phyloP scores from a whole-genome alignment of 805 yeast genomes.

The Kodamaea kaohsiungensis region DNA sequence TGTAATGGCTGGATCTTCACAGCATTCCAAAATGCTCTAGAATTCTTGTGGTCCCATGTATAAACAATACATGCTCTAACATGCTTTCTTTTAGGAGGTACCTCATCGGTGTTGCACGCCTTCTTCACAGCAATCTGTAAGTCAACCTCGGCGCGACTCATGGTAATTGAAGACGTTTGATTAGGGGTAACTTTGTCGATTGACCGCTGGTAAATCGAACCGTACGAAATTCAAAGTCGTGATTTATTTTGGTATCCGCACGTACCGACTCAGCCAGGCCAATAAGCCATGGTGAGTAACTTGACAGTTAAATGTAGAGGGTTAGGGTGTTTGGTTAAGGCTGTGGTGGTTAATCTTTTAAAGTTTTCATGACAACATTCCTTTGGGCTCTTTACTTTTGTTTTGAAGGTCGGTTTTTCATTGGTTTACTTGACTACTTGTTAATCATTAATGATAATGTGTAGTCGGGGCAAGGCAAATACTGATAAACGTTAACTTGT shows the following conservation, averaged over 20 bases:
- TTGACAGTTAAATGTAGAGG: background rate
- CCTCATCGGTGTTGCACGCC: slow-evolving; percentile 83
- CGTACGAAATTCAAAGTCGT: background rate
- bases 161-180: slow-evolving; percentile 11
- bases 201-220: background rate
- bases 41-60: slow-evolving; percentile 92
- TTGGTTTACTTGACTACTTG: too few species aligned
- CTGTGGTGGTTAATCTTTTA: background rate
- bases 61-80: slow-evolving; percentile 93
- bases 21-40: slow-evolving; percentile 82
- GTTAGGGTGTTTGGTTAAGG: background rate
- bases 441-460: too few species aligned
- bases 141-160: slow-evolving; percentile 50
- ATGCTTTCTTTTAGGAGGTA: slow-evolving; percentile 94
- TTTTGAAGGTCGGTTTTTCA: too few species aligned
- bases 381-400: too few species aligned
- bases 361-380: background rate
- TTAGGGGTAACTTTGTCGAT: background rate
- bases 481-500: too few species aligned
- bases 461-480: too few species aligned
- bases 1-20: slow-evolving; percentile 78
- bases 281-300: background rate
- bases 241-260: background rate
- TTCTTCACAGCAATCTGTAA: slow-evolving; percentile 63
- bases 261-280: background rate